Base-by-base conservation (phyloP, 2,329 filamentous ascomycete species). In the Knufia petricola region DNA sequence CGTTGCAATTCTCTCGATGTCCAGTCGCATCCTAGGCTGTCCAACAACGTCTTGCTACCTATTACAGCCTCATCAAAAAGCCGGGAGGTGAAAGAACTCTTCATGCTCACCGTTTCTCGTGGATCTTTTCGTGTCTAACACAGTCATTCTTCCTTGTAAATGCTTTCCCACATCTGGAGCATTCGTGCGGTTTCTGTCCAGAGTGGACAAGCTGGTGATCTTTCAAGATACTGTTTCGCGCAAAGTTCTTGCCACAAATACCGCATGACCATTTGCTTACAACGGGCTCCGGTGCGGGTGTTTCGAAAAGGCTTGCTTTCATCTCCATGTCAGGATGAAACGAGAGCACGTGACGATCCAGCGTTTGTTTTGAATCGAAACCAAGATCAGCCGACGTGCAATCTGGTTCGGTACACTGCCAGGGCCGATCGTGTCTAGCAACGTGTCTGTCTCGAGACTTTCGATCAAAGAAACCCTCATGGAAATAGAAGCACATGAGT, bases 401-500 rank as follows among this genome's bases (percentile, higher is more conserved):
- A 1, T 66, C 58, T 2, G 49, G 26, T 0, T 66, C 51, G 0
- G 59, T 57, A 43, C 70, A 73, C 9, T 58, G 60, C 48, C 61
- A 71, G 0, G 69, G 68, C 2, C 69, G 60, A 17, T 66, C 63
- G 49, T 74, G 71, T 3, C 64, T 59, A 38, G 60, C 58, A 8
- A 62, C 48, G 50, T 74, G 71, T 2, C 52, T 48, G 1, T 71
- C 64, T 4, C 63, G 60, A 0, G 53, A 54, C 8, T 58, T 53
- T 1, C 54, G 37, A 7, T 56, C 59, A 4, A 57, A 55, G 55
- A 70, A 72, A 0, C 71, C 71, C 34, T 68, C 59, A 38, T 69
- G 61, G 54, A 72, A 74, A 57, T 63, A 69, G 9, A 58, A 59
- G 55, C 71, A 73, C 1, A 58, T 64, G 8, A 66, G 59, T n/a